Conservation (phyloP, 257 asterid species). For the Primulina tabacum region DNA sequence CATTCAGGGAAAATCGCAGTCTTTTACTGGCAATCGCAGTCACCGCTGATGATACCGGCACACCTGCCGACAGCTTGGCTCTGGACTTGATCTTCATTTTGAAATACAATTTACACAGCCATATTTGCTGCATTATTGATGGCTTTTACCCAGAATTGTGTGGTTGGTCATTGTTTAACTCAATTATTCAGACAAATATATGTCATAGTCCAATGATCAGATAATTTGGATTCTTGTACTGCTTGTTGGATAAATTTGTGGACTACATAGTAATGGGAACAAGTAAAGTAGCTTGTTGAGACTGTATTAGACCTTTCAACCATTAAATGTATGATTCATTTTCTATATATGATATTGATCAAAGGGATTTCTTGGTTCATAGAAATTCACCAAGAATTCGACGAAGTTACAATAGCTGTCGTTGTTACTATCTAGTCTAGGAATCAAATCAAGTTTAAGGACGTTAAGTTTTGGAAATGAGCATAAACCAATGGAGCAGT, state of each 20-base stretch:
- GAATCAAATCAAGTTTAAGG: not conserved
- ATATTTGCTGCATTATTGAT: conserved; percentile 18
- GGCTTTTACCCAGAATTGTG: conserved; percentile 19
- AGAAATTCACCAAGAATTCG: not conserved
- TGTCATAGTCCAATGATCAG: conserved; percentile 23
- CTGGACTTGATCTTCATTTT: not conserved
- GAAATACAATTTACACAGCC: not conserved
- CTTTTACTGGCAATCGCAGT: not conserved
- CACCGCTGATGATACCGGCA: not conserved
- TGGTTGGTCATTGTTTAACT: conserved; percentile 21
- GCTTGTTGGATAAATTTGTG: conserved; percentile 27
- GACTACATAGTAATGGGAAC: conserved; percentile 23
- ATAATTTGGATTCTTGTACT: conserved; percentile 25
- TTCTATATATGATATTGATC: not conserved
- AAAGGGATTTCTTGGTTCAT: not conserved
- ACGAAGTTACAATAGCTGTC: not conserved
- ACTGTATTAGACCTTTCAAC: conserved; percentile 10
- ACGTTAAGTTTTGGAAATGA: too few species aligned
- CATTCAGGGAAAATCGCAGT: not conserved
- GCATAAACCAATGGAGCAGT: too few species aligned
- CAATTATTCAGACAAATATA: not conserved
- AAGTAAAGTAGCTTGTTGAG: conserved; percentile 12
- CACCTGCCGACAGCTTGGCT: conserved; percentile 11
- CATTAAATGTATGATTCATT: not conserved
- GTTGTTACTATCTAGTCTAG: not conserved